Evolutionary conservation across 495 filamentous ascomycete genomes (phyloP).

Genomic region (Umbilicaria muhlenbergii): DNA sequence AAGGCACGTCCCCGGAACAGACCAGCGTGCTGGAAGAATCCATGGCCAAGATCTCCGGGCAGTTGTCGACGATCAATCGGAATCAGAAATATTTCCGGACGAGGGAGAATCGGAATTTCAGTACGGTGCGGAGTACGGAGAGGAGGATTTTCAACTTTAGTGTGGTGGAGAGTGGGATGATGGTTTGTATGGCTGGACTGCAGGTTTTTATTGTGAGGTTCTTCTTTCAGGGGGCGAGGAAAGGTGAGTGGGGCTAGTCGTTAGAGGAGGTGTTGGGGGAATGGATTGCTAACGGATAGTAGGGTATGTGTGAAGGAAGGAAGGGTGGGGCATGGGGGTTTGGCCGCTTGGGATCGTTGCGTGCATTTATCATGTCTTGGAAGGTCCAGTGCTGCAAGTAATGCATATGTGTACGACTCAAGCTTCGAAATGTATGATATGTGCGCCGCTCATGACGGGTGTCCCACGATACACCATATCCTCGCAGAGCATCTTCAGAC

Average conservation of each 20-base stretch:
- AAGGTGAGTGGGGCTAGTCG: slow-evolving; percentile 43
- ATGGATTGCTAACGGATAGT: background rate
- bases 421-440: no score
- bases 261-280: no score
- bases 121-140: slow-evolving; percentile 93
- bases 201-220: slow-evolving; percentile 97
- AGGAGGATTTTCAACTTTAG: slow-evolving; percentile 93
- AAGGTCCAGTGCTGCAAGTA: no score
- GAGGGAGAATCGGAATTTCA: slow-evolving; percentile 96
- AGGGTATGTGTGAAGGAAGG: slow-evolving; percentile 11
- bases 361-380: no score
- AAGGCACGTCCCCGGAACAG: slow-evolving; percentile 84
- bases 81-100: slow-evolving; percentile 99
- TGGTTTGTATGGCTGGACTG: slow-evolving; percentile 89
- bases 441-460: no score
- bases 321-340: background rate
- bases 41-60: slow-evolving; percentile 84
- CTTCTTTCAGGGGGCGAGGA: slow-evolving; percentile 89
- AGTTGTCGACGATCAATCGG: slow-evolving; percentile 87
- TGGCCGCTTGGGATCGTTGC: no score
- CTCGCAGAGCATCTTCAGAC: no score
- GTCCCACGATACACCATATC: no score
- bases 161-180: slow-evolving; percentile 78
- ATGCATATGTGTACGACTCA: no score
- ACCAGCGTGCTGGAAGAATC: slow-evolving; percentile 85